These are phyloP conservation scores for Claviceps maximensis DNA, from an alignment of 2,329 filamentous ascomycete species.

Conservation along the genomic window DNA sequence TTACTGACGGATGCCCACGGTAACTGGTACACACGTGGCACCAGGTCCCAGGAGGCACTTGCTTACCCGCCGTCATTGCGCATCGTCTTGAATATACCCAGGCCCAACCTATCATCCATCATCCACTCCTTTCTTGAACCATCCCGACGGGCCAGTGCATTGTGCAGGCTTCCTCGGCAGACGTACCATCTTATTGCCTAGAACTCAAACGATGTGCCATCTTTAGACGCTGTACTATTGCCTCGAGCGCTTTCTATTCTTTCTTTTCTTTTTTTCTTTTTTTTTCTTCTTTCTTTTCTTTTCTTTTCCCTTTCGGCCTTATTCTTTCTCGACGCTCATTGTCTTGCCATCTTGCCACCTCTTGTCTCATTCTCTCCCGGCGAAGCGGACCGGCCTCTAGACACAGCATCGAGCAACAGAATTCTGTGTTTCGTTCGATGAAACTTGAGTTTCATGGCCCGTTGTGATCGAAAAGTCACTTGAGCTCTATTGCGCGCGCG, in stretches of 20 bases:
- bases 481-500: background rate
- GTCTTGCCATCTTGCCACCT: background rate
- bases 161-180: background rate
- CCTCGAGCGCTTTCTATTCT: background rate
- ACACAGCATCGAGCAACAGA: background rate
- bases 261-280: background rate
- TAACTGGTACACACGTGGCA: background rate
- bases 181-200: background rate
- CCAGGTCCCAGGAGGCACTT: background rate
- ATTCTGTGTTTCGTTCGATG: background rate
- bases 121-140: background rate
- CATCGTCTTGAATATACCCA: background rate
- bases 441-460: background rate
- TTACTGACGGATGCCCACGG: no score
- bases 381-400: background rate
- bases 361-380: background rate
- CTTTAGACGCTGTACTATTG: background rate
- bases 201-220: background rate
- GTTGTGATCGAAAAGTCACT: background rate
- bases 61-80: background rate
- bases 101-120: background rate
- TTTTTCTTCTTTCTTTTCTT: background rate
- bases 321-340: background rate
- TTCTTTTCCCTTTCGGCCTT: background rate
- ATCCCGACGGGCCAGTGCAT: background rate